These are phyloP conservation scores for Suillus paluster DNA, from an alignment of 768 basidiomycete species.

Conservation along the genomic window DNA sequence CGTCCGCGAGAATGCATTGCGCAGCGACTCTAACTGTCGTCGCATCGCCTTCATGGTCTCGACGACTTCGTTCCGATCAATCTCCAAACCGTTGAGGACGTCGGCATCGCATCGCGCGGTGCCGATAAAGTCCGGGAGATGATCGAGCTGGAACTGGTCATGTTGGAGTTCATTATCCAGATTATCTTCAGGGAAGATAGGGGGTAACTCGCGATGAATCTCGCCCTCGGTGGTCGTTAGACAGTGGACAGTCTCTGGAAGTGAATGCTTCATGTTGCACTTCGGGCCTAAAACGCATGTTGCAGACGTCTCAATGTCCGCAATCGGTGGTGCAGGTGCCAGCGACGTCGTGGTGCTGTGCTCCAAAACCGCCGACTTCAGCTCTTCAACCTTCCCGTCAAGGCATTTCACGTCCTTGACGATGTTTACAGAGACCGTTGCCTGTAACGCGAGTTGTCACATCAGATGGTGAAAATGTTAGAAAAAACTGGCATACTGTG, in stretches of 20 bases:
- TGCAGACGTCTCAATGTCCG: neutral
- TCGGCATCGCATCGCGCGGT: slow-evolving; percentile 2
- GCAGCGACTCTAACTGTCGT: neutral
- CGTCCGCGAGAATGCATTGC: neutral
- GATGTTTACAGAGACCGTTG: neutral
- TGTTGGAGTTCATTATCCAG: neutral
- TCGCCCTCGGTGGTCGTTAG: neutral
- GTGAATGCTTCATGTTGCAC: too few species aligned
- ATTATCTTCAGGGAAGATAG: slow-evolving; percentile 2
- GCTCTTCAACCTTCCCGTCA: neutral
- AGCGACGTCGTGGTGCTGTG: neutral
- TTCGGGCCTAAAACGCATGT: neutral
- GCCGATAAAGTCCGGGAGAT: neutral
- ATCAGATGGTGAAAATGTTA: neutral
- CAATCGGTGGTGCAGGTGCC: neutral
- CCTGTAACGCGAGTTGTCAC: neutral
- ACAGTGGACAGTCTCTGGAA: neutral
- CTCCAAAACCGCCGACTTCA: neutral
- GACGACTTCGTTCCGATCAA: neutral
- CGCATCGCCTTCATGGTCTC: slow-evolving; percentile 2
- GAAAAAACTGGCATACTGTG: neutral
- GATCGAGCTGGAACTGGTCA: slow-evolving; percentile 2
- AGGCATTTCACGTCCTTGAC: neutral
- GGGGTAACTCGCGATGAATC: neutral
- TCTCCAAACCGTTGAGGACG: slow-evolving; percentile 1